Evolutionary conservation across 2,329 filamentous ascomycete genomes (phyloP).

Genomic region (Leptodontidium sp.): DNA sequence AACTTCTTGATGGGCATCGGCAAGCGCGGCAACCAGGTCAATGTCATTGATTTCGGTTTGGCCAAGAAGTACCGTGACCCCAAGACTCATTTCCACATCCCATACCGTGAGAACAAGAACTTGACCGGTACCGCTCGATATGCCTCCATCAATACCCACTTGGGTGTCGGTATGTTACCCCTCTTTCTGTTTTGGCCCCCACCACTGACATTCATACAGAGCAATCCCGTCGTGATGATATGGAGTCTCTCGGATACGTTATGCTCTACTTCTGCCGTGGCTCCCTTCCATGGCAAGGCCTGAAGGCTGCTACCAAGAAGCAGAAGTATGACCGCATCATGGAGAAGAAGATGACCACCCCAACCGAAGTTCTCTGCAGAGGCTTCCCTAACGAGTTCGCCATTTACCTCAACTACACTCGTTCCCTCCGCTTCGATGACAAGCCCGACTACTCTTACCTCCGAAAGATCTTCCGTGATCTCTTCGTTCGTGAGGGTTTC

Average conservation of each 20-base stretch:
- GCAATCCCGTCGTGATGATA: slow-evolving; percentile 98
- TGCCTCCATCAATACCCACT: slow-evolving; percentile 97
- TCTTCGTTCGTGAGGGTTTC: slow-evolving; percentile 98
- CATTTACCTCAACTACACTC: slow-evolving; percentile 99
- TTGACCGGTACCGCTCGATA: slow-evolving; percentile 98
- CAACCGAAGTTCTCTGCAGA: slow-evolving; percentile 97
- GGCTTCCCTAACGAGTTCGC: slow-evolving; percentile 99
- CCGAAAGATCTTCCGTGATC: slow-evolving; percentile 99
- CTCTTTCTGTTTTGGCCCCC: neutral
- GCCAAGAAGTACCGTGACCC: slow-evolving; percentile 99
- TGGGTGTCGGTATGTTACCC: slow-evolving; percentile 79
- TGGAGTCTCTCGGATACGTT: slow-evolving; percentile 98
- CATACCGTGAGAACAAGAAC: slow-evolving; percentile 99
- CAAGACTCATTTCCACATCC: slow-evolving; percentile 99
- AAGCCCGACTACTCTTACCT: slow-evolving; percentile 99
- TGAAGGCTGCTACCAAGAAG: slow-evolving; percentile 99
- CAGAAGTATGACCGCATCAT: slow-evolving; percentile 99
- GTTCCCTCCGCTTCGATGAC: slow-evolving; percentile 97
- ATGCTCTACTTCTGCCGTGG: slow-evolving; percentile 99
- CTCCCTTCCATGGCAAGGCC: slow-evolving; percentile 96
- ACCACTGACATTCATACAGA: slow-evolving; percentile 61
- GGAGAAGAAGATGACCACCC: slow-evolving; percentile 99
- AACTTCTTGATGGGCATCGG: slow-evolving; percentile 99
- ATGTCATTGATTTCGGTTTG: slow-evolving; percentile 98
- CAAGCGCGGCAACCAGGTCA: slow-evolving; percentile 99